Evolutionary conservation across 805 yeast genomes (phyloP).

Genomic region (Starmerella bombicola): DNA sequence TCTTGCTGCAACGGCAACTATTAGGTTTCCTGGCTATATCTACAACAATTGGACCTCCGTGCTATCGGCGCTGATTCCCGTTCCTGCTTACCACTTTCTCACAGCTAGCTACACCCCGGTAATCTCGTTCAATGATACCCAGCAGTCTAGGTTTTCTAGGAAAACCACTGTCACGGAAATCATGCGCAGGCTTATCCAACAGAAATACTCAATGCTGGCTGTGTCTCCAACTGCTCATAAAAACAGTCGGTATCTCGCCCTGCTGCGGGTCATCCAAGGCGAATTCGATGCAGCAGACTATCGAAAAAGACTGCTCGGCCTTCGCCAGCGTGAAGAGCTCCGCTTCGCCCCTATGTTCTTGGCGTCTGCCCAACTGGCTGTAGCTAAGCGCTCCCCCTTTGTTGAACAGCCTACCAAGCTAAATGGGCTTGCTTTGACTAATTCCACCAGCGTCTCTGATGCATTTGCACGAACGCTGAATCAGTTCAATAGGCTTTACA

Average conservation of each 20-base stretch:
- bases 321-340: conserved; percentile 35
- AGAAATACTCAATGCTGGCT: conserved; percentile 60
- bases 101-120: conserved; percentile 69
- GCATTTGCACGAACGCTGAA: conserved; percentile 53
- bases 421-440: conserved; percentile 73
- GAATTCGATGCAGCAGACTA: conserved; percentile 58
- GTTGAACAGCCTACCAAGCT: conserved; percentile 37
- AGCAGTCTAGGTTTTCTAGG: conserved; percentile 37
- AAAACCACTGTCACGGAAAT: conserved; percentile 76
- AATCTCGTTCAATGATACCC: conserved; percentile 45
- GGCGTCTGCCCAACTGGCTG: conserved; percentile 62
- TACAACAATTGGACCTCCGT: conserved; percentile 76
- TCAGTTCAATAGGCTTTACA: conserved; percentile 70
- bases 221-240: conserved; percentile 30
- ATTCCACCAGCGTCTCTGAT: conserved; percentile 62
- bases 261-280: conserved; percentile 59
- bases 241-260: conserved; percentile 45
- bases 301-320: conserved; percentile 33
- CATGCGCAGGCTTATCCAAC: conserved; percentile 66
- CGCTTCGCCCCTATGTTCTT: conserved; percentile 81
- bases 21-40: conserved; percentile 85
- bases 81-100: conserved; percentile 68
- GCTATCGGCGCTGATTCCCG: conserved; percentile 69
- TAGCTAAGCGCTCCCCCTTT: conserved; percentile 62
- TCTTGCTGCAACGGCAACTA: conserved; percentile 73